These are phyloP conservation scores for Hippophae tibetana DNA, from an alignment of 306 rosid genomes.

Conservation along the genomic window DNA sequence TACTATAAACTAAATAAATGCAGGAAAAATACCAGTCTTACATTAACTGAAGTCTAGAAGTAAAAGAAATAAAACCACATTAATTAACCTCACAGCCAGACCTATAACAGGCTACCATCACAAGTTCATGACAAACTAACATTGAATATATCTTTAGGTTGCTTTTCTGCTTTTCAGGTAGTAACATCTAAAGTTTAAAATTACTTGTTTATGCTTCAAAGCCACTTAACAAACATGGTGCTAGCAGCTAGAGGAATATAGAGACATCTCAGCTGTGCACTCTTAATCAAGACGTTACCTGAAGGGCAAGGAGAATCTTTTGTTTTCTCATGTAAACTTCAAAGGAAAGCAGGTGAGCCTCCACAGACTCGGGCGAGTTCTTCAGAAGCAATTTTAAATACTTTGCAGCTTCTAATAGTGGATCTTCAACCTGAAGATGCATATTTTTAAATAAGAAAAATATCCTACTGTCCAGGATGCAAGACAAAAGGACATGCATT, in stretches of 20 bases:
- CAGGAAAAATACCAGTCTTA: too few species aligned
- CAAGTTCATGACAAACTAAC: too few species aligned
- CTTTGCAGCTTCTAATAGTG: slow-evolving; percentile 76
- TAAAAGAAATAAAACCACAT: too few species aligned
- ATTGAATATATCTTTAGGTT: too few species aligned
- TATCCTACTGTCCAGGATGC: slow-evolving; percentile 5
- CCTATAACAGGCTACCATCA: too few species aligned
- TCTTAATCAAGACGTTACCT: slow-evolving; percentile 30
- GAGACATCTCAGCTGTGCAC: neutral
- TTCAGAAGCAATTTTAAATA: slow-evolving; percentile 93
- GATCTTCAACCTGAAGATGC: slow-evolving; percentile 64
- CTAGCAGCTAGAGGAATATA: too few species aligned
- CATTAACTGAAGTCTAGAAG: too few species aligned
- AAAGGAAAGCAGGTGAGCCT: slow-evolving; percentile 86
- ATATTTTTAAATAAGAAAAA: neutral
- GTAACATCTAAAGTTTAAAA: too few species aligned
- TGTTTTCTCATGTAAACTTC: slow-evolving; percentile 74
- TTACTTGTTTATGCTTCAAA: slow-evolving; percentile 1
- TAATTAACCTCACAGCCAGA: too few species aligned
- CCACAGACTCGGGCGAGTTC: slow-evolving; percentile 72
- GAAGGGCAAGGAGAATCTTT: slow-evolving; percentile 80
- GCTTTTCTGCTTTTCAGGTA: too few species aligned
- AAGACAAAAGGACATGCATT: neutral
- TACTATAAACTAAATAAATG: neutral
- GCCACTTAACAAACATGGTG: neutral